These are phyloP conservation scores for Mycena indigotica DNA, from an alignment of 768 basidiomycete genomes.

Conservation along the genomic window DNA sequence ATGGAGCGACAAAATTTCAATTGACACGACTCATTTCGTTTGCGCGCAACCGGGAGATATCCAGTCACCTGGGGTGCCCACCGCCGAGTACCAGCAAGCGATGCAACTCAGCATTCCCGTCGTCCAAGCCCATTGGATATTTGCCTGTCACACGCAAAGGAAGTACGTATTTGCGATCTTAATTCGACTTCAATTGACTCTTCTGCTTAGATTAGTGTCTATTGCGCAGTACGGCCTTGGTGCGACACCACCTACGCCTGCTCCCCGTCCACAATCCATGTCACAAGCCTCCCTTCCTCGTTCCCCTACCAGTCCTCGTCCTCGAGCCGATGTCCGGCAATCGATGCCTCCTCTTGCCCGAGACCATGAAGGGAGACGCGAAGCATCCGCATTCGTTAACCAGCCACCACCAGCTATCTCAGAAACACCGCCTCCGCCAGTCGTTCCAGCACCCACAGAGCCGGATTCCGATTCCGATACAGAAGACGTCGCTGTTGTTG, in stretches of 20 bases:
- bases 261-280: conserved; percentile 70
- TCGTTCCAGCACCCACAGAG: conserved; percentile 41
- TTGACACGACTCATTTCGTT: conserved; percentile 98
- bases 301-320: neutral
- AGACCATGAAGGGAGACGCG: conserved; percentile 15
- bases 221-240: conserved; percentile 82
- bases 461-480: conserved; percentile 35
- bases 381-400: conserved; percentile 43
- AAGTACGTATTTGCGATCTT: conserved; percentile 51
- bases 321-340: neutral
- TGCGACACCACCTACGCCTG: conserved; percentile 51
- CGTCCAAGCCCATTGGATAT: conserved; percentile 92
- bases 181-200: neutral
- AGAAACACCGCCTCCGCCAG: conserved; percentile 10
- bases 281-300: neutral
- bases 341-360: neutral
- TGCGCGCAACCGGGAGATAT: conserved; percentile 78
- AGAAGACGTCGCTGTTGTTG: conserved; percentile 29
- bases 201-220: conserved; percentile 73
- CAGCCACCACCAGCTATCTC: conserved; percentile 28
- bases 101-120: conserved; percentile 92
- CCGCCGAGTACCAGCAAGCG: conserved; percentile 91
- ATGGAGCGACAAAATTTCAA: conserved; percentile 92
- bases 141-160: conserved; percentile 84
- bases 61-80: conserved; percentile 55